A percentile compares a stretch with the other conserved stretches of the same genome.
Evolutionary conservation across 1,284 basidiomycete species (phyloP).

Genomic region (Puccinia novopanici): DNA sequence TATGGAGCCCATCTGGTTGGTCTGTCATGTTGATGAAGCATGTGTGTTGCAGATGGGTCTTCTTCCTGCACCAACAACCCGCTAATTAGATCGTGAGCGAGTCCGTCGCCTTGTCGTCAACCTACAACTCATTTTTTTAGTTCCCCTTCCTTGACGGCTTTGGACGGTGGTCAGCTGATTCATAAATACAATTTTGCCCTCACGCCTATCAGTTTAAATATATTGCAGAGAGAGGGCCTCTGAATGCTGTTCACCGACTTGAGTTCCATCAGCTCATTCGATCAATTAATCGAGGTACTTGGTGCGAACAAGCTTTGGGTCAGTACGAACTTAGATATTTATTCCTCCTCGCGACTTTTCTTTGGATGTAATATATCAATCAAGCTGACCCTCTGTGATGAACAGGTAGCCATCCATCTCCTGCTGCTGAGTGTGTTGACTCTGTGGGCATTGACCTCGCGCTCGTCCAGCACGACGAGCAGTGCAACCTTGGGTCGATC

Average conservation of each 20-base stretch:
- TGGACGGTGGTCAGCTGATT: too few species aligned
- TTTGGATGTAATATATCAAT: background rate
- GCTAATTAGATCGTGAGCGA: too few species aligned
- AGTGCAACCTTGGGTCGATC: background rate
- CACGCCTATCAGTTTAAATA: too few species aligned
- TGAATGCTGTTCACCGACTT: background rate
- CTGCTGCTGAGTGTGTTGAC: background rate
- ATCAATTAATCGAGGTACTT: background rate
- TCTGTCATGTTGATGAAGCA: too few species aligned
- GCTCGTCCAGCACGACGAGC: background rate
- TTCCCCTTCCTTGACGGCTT: too few species aligned
- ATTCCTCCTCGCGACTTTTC: background rate
- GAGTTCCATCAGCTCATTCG: background rate
- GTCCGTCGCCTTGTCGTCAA: too few species aligned
- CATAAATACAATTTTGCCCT: too few species aligned
- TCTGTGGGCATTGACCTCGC: slow-evolving; percentile 6
- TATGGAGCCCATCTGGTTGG: too few species aligned
- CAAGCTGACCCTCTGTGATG: background rate
- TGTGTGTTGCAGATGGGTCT: too few species aligned
- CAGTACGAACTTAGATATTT: background rate
- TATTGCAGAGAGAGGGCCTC: too few species aligned
- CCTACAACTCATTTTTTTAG: too few species aligned
- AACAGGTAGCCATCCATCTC: background rate
- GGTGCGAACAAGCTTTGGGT: background rate
- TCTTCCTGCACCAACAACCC: too few species aligned